phyloP scores from a whole-genome alignment of 2,329 filamentous ascomycete species.

The Xylariomycetidae sp. region DNA sequence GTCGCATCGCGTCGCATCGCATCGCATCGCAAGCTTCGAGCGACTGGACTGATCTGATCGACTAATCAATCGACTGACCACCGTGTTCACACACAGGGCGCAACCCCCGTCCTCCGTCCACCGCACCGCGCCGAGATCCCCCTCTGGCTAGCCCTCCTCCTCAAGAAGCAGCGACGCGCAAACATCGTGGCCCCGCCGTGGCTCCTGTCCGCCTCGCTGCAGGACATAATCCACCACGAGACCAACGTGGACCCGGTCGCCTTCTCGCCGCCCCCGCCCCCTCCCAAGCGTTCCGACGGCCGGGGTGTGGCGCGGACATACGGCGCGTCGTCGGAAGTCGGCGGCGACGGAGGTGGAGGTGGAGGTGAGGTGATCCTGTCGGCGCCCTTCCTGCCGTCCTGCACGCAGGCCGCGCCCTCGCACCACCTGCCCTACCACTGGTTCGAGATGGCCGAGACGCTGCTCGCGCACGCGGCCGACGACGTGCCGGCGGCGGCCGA shows the following conservation, averaged over 20 bases:
- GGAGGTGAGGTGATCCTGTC: slow-evolving; percentile 37
- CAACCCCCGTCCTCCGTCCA: slow-evolving; percentile 70
- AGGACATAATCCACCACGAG: slow-evolving; percentile 75
- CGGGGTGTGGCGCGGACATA: slow-evolving; percentile 37
- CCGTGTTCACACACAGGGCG: slow-evolving; percentile 56
- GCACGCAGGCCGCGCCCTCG: slow-evolving; percentile 63
- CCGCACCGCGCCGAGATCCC: slow-evolving; percentile 76
- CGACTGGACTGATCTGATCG: too few species aligned
- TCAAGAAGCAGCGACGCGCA: slow-evolving; percentile 89
- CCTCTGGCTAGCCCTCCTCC: slow-evolving; percentile 89
- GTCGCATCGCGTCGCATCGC: too few species aligned
- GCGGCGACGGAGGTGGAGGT: slow-evolving; percentile 17
- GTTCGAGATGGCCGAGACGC: slow-evolving; percentile 83
- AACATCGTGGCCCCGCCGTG: slow-evolving; percentile 90
- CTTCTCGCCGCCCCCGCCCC: slow-evolving; percentile 73
- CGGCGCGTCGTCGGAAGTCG: slow-evolving; percentile 18
- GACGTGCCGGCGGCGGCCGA: slow-evolving; percentile 72
- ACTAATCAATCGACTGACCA: too few species aligned
- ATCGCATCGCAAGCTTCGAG: too few species aligned
- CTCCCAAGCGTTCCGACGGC: slow-evolving; percentile 49
- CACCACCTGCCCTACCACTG: slow-evolving; percentile 87
- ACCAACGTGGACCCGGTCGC: slow-evolving; percentile 64
- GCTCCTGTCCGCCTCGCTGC: slow-evolving; percentile 73
- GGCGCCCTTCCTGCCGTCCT: slow-evolving; percentile 75
- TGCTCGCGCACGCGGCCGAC: slow-evolving; percentile 80